These are phyloP conservation scores for Zymoseptoria ardabiliae DNA, from an alignment of 2,329 filamentous ascomycete species.

Conservation along the genomic window DNA sequence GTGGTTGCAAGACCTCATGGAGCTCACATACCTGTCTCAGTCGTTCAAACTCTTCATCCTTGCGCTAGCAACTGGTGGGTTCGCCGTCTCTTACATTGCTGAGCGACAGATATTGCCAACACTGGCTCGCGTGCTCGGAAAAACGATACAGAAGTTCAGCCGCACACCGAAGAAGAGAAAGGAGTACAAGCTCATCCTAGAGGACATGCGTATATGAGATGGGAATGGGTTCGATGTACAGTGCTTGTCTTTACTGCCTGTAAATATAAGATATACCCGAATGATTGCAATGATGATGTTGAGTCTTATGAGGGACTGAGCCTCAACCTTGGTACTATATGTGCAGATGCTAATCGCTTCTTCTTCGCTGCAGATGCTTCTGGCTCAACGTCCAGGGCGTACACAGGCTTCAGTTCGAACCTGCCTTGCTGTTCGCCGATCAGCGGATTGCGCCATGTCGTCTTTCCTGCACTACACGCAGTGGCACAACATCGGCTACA, in stretches of 20 bases:
- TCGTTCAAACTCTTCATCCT: conserved; percentile 69
- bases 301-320: not conserved
- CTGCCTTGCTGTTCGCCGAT: too few relatives aligned
- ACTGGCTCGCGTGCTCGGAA: conserved; percentile 61
- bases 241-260: not conserved
- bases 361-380: not conserved
- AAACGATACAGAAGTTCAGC: conserved; percentile 49
- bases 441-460: too few relatives aligned
- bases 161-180: conserved; percentile 66
- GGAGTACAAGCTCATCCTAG: conserved; percentile 73
- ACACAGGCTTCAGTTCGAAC: too few relatives aligned
- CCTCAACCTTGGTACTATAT: not conserved
- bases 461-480: too few relatives aligned
- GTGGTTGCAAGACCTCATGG: conserved; percentile 69
- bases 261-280: not conserved
- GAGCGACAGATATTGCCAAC: conserved; percentile 65
- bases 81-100: conserved; percentile 60
- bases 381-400: too few relatives aligned
- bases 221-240: not conserved
- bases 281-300: not conserved
- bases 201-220: conserved; percentile 43
- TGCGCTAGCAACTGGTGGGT: conserved; percentile 59
- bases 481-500: too few relatives aligned
- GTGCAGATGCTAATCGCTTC: not conserved
- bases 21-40: conserved; percentile 69